Conservation (phyloP, 1,139 yeast genomes). For the Diutina mesorugosa region DNA sequence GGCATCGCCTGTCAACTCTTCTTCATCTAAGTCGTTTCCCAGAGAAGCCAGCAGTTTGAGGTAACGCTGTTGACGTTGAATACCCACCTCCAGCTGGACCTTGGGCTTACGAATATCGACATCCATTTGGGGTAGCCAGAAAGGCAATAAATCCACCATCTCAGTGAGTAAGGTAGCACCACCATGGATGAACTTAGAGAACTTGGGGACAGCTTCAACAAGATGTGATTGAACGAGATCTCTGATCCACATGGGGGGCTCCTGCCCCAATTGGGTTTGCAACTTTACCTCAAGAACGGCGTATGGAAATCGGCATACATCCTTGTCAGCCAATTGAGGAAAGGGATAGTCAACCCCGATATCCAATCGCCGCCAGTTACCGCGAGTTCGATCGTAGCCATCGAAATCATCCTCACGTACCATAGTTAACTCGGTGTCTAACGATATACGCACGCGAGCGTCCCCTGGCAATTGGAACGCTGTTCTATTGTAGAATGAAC, state of each 20-base stretch:
- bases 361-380: conserved; percentile 97
- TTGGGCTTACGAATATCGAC: conserved; percentile 89
- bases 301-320: conserved; percentile 87
- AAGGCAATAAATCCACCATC: conserved; percentile 72
- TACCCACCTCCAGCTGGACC: conserved; percentile 51
- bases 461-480: conserved; percentile 99
- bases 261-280: conserved; percentile 96
- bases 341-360: conserved; percentile 97
- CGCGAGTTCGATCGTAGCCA: conserved; percentile 78
- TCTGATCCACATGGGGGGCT: conserved; percentile 95
- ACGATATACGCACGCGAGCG: conserved; percentile 94
- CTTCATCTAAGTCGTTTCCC: conserved; percentile 38
- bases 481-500: conserved; percentile 94
- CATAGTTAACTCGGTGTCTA: conserved; percentile 92
- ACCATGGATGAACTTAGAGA: conserved; percentile 94
- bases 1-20: conserved; percentile 22
- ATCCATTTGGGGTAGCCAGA: conserved; percentile 98
- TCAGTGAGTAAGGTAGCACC: conserved; percentile 81
- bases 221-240: conserved; percentile 83
- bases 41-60: conserved; percentile 23
- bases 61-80: conserved; percentile 21
- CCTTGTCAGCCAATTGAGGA: conserved; percentile 68
- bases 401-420: conserved; percentile 96
- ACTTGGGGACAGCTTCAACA: conserved; percentile 96
- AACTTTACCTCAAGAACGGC: conserved; percentile 94